These are phyloP conservation scores for Aspergillus aculeatinus DNA, from an alignment of 2,329 filamentous ascomycete species.

Conservation along the genomic window DNA sequence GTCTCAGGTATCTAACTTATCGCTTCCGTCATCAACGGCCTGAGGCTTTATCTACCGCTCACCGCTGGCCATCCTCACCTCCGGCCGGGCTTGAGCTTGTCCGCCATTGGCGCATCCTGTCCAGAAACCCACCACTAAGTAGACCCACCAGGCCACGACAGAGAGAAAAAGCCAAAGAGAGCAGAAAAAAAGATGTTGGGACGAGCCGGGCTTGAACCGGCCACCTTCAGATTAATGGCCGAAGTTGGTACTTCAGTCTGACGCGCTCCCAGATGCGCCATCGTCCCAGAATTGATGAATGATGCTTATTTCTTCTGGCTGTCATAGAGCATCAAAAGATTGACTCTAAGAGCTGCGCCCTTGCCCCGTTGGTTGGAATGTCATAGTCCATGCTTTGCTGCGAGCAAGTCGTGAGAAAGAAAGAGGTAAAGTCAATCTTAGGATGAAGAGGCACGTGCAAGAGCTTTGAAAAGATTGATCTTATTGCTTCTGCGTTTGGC, in stretches of 20 bases:
- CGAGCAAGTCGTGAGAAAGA: too few relatives aligned
- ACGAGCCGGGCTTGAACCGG: not conserved
- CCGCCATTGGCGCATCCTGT: not conserved
- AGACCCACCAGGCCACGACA: not conserved
- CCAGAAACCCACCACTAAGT: not conserved
- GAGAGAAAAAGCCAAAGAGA: not conserved
- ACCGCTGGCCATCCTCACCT: not conserved
- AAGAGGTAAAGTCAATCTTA: too few relatives aligned
- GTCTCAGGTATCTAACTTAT: not conserved
- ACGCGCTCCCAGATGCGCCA: not conserved
- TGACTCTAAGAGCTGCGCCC: too few relatives aligned
- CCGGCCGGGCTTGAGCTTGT: not conserved
- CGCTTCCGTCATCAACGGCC: not conserved
- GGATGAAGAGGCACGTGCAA: too few relatives aligned
- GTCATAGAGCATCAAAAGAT: accelerated
- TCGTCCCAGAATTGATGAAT: not conserved
- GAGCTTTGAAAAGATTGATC: too few relatives aligned
- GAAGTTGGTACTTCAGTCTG: not conserved
- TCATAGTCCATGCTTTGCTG: too few relatives aligned
- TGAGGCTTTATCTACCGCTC: not conserved
- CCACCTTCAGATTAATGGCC: not conserved
- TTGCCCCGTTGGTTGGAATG: too few relatives aligned
- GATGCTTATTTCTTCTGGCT: accelerated
- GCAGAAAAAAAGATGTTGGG: not conserved
- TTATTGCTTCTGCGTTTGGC: not conserved